Base-by-base conservation (phyloP, 257 asterid genomes). In the Lavandula angustifolia region DNA sequence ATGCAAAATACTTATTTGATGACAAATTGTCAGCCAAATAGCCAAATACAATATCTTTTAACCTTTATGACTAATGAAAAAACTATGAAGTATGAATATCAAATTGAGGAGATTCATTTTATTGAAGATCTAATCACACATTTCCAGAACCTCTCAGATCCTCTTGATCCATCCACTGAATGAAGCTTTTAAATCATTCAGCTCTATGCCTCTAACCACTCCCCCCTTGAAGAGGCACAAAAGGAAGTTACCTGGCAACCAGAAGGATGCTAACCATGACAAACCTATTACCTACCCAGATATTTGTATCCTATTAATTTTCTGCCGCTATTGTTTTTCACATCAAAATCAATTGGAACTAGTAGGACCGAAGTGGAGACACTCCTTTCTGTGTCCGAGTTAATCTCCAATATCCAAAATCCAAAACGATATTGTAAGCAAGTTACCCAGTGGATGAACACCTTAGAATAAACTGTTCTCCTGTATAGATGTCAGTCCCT, bases 391-490 rank as follows among this genome's bases (percentile, higher is more conserved):
- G 16, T 7, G 18, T 14, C 46, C 10, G n/a, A 34, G 22, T 10
- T 13, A 10, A 54, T 41, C 69, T 51, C 32, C 49, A 10, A 44
- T 14, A 54, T 51, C 56, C 55, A 56, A 61, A 53, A n/a, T n/a
- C n/a, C n/a, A n/a, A n/a, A n/a, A n/a, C 7, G 40, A 29, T 17
- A 40, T 11, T 41, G 48, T 22, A 18, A 49, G 60, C 56, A 18
- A 60, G 48, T 48, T 9, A 9, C 13, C 31, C 8, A 42, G 11
- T 42, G 14, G 18, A 62, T 27, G 33, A 43, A 32, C 54, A 37
- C 40, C n/a, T 62, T 35, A 18, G 10, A 27, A 17, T 40, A 37
- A 60, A 41, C 7, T 38, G 18, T 11, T 50, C 31, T 50, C 59
- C 14, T 22, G 56, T 5, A 29, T 40, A 62, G 34, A 65, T 32